phyloP scores from a whole-genome alignment of 129 eudicot species.

The Tagetes erecta region DNA sequence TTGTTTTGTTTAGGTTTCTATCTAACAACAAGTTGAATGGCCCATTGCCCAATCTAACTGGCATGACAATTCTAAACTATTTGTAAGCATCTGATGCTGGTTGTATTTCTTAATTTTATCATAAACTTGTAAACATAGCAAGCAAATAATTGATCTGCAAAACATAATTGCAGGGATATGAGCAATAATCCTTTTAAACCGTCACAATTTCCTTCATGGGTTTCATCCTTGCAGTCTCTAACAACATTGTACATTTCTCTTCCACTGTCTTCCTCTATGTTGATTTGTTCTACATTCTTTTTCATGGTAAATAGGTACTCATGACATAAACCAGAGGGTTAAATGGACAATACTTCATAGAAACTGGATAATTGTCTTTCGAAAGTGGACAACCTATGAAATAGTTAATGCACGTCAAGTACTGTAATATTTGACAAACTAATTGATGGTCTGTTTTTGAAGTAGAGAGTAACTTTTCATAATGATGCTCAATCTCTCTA shows the following conservation, averaged over 20 bases:
- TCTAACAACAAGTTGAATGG: conserved; percentile 72
- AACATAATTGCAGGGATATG: conserved; percentile 56
- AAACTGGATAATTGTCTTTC: background rate
- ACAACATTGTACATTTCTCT: conserved; percentile 72
- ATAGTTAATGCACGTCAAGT: background rate
- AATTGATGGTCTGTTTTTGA: background rate
- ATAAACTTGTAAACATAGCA: conserved; percentile 4
- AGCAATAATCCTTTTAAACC: conserved; percentile 76
- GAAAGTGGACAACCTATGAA: background rate
- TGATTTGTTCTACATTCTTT: background rate
- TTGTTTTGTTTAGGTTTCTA: conserved; percentile 51
- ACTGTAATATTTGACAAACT: background rate
- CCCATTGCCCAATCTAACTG: conserved; percentile 64
- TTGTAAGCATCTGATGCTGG: conserved; percentile 50
- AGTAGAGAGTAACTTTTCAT: background rate
- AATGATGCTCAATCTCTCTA: background rate
- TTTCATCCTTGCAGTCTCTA: conserved; percentile 60
- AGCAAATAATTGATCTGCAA: background rate
- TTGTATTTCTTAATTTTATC: conserved; percentile 8
- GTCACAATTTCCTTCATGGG: conserved; percentile 73
- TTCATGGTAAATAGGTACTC: background rate
- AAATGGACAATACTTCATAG: background rate
- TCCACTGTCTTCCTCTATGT: conserved; percentile 19
- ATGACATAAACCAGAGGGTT: background rate
- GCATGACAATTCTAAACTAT: conserved; percentile 59